Evolutionary conservation across 2,329 filamentous ascomycete genomes (phyloP).

Genomic region (Claviceps sp.): DNA sequence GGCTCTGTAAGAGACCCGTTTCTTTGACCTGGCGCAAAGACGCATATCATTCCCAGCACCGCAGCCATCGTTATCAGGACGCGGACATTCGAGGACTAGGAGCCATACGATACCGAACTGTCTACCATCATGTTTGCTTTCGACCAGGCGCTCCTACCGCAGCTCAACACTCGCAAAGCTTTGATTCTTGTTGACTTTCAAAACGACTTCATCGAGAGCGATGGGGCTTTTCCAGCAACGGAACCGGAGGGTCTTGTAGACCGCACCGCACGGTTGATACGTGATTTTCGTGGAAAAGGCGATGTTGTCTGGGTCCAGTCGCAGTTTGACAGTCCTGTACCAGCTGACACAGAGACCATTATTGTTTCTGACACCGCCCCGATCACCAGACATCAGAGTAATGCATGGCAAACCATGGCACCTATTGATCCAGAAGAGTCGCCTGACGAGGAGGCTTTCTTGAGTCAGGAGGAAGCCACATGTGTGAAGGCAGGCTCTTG

Average conservation of each 20-base stretch:
- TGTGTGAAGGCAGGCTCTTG: slow-evolving; percentile 31
- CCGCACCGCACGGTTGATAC: slow-evolving; percentile 51
- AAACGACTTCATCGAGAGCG: slow-evolving; percentile 66
- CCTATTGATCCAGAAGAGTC: slow-evolving; percentile 1
- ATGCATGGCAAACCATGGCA: slow-evolving; percentile 5
- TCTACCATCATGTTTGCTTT: slow-evolving; percentile 37
- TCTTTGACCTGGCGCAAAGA: background rate
- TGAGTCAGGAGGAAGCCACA: slow-evolving; percentile 26
- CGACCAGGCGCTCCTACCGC: slow-evolving; percentile 40
- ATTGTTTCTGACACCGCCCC: slow-evolving; percentile 25
- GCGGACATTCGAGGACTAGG: background rate
- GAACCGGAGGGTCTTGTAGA: slow-evolving; percentile 53
- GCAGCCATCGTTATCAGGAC: background rate
- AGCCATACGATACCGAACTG: background rate
- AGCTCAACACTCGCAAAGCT: slow-evolving; percentile 49
- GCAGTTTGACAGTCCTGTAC: slow-evolving; percentile 51
- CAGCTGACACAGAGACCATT: slow-evolving; percentile 40
- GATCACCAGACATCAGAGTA: slow-evolving; percentile 4
- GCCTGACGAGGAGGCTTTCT: slow-evolving; percentile 30
- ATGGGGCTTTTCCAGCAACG: slow-evolving; percentile 53
- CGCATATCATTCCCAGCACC: background rate
- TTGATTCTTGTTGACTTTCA: slow-evolving; percentile 79
- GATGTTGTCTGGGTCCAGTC: slow-evolving; percentile 78
- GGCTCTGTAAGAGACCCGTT: background rate
- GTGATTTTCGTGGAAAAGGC: slow-evolving; percentile 57